Base-by-base conservation (phyloP, 2,329 filamentous ascomycete species). In the Xylariaceae sp. region DNA sequence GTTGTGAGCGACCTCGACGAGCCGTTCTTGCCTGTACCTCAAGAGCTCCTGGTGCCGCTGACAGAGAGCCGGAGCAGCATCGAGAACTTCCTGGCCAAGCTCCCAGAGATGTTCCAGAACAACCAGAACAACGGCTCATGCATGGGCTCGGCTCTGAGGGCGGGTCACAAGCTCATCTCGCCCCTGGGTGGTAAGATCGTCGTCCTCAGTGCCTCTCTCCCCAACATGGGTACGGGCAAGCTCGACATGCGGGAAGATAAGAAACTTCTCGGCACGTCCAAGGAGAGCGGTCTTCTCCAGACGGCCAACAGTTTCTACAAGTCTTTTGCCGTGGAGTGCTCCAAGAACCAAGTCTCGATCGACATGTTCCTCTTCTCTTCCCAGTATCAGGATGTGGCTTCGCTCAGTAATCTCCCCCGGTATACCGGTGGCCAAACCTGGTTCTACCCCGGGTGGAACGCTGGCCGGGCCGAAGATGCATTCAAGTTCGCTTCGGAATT, bases 381-480 rank as follows among this genome's bases (percentile, higher is more conserved):
- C 12, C 85, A 92, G 56, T 95, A 98, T 59, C 92, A 96, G 61
- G 92, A 98, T 57, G 92, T 98, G 32, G 92, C 92, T 5, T 94
- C 89, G 19, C 70, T 98, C 34, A 94, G 88, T 68, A 95, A 95
- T 59, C 70, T 98, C 31, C 92, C 92, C 29, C 74, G 92, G 49
- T 98, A 96, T 57, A 96, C 92, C 16, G 92, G 90, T 58, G 92
- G 92, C 15, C 92, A 96, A 58, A 98, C 92, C 1, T 96, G 90
- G 70, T 96, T 95, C 67, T 98, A 98, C 56, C 92, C 92, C 11
- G 90, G 86, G 16, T 98, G 92, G 89, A 94, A 94, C 51, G 92
- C 90, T 13, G 89, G 87, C 18, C 77, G 92, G 42, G 82, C 80
- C 16, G 92, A 98, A 56, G 92, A 98, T 58, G 92, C 92, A 11